phyloP scores from a whole-genome alignment of 1,284 basidiomycete genomes.

The Earliella scabrosa region DNA sequence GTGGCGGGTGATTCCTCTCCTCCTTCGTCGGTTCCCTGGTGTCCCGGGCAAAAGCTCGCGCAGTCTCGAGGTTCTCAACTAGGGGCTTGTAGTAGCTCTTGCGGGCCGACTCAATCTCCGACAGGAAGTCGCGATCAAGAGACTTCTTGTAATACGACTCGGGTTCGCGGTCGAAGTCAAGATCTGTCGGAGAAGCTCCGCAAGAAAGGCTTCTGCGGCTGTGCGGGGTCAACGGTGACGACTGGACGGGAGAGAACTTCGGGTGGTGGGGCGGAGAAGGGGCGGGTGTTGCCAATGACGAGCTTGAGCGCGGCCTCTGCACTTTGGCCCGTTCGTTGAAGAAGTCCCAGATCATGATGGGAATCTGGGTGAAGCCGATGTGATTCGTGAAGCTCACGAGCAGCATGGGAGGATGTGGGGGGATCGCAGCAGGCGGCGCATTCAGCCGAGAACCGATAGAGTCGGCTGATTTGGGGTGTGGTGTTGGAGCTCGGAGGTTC shows the following conservation, averaged over 20 bases:
- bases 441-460: slow-evolving; percentile 35
- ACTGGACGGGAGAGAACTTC: slow-evolving; percentile 6
- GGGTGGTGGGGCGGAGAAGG: slow-evolving; percentile 51
- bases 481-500: slow-evolving; percentile 27
- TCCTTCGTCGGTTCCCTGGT: slow-evolving; percentile 86
- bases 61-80: slow-evolving; percentile 69
- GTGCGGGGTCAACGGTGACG: slow-evolving; percentile 11
- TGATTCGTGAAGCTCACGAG: slow-evolving; percentile 89
- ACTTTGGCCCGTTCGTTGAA: slow-evolving; percentile 91
- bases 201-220: slow-evolving; percentile 29
- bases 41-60: slow-evolving; percentile 78
- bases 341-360: slow-evolving; percentile 89
- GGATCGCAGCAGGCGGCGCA: slow-evolving; percentile 63
- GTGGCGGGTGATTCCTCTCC: slow-evolving; percentile 81
- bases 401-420: slow-evolving; percentile 82
- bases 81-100: slow-evolving; percentile 82
- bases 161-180: slow-evolving; percentile 73
- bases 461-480: slow-evolving; percentile 25
- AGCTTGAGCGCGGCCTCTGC: slow-evolving; percentile 84
- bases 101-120: slow-evolving; percentile 71
- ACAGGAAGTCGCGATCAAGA: slow-evolving; percentile 57
- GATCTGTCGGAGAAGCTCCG: slow-evolving; percentile 50
- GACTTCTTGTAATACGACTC: slow-evolving; percentile 78
- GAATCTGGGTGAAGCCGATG: slow-evolving; percentile 88
- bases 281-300: slow-evolving; percentile 68